Conservation (phyloP, 2,329 filamentous ascomycete genomes). For the Davidsoniella neocaledoniae region DNA sequence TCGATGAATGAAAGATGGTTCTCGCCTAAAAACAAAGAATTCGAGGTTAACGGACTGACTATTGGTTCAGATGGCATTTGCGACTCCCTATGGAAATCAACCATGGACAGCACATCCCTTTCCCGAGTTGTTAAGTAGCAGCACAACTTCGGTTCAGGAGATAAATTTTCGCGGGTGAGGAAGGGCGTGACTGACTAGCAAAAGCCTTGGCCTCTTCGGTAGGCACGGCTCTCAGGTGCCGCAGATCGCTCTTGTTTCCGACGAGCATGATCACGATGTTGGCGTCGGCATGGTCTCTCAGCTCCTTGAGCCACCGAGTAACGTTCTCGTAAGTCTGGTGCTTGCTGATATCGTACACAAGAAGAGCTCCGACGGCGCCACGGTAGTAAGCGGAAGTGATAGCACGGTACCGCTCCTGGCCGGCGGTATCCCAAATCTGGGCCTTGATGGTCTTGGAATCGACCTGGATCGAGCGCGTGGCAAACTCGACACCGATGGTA, state of each 20-base stretch:
- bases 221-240: conserved; percentile 87
- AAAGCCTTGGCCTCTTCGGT: conserved; percentile 97
- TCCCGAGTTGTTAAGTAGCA: neutral
- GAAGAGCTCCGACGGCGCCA: conserved; percentile 87
- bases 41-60: conserved; percentile 13
- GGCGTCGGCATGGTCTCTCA: conserved; percentile 91
- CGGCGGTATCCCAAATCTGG: conserved; percentile 99
- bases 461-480: conserved; percentile 94
- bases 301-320: conserved; percentile 95
- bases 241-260: conserved; percentile 99
- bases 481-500: conserved; percentile 98
- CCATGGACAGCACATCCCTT: too few relatives aligned
- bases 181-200: conserved; percentile 49
- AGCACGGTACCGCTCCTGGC: conserved; percentile 95
- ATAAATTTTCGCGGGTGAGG: neutral
- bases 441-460: conserved; percentile 99
- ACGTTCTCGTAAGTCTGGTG: conserved; percentile 99
- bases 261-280: conserved; percentile 99
- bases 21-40: conserved; percentile 45
- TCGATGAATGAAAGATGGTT: conserved; percentile 99
- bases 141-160: neutral
- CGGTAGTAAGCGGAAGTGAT: conserved; percentile 99
- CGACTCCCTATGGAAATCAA: neutral
- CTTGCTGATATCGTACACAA: conserved; percentile 99
- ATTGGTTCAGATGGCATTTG: conserved; percentile 13